phyloP scores from a whole-genome alignment of 2,329 filamentous ascomycete genomes.

The Chaetomiaceae sp. region DNA sequence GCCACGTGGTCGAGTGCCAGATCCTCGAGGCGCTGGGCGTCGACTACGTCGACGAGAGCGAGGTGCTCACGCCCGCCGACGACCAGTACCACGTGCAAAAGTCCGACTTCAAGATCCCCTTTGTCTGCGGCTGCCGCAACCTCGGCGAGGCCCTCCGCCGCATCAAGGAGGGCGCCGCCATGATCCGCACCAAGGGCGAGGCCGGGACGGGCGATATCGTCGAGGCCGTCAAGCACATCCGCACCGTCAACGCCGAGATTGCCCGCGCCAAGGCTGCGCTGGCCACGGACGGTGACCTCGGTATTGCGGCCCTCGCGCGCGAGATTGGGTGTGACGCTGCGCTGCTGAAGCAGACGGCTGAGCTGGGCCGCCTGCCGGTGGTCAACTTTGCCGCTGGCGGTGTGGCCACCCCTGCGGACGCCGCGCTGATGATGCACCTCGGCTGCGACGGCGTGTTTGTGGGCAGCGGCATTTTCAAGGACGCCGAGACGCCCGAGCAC shows the following conservation, averaged over 20 bases:
- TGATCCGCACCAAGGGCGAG: slow-evolving; percentile 99
- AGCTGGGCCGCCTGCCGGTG: slow-evolving; percentile 82
- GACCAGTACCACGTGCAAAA: slow-evolving; percentile 90
- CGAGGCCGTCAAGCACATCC: slow-evolving; percentile 94
- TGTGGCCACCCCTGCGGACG: slow-evolving; percentile 97
- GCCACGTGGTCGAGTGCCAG: slow-evolving; percentile 97
- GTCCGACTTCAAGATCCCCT: slow-evolving; percentile 73
- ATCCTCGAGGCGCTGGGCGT: slow-evolving; percentile 93
- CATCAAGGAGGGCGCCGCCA: slow-evolving; percentile 89
- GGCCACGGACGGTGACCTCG: slow-evolving; percentile 45
- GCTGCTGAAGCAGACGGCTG: slow-evolving; percentile 79
- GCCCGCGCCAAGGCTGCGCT: slow-evolving; percentile 74
- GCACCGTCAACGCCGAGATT: slow-evolving; percentile 81
- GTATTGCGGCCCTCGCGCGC: slow-evolving; percentile 68
- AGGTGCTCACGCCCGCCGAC: slow-evolving; percentile 95
- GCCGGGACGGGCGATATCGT: slow-evolving; percentile 96
- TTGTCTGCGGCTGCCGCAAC: slow-evolving; percentile 95
- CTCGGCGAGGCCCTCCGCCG: slow-evolving; percentile 87
- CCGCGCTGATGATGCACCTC: slow-evolving; percentile 96
- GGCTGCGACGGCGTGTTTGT: slow-evolving; percentile 98
- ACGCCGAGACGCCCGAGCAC: slow-evolving; percentile 58
- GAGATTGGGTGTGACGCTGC: slow-evolving; percentile 74
- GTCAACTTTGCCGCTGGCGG: slow-evolving; percentile 99
- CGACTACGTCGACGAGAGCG: slow-evolving; percentile 97
- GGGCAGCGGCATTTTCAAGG: slow-evolving; percentile 94